phyloP scores from a whole-genome alignment of 768 basidiomycete species.

The Boletus subcaerulescens region DNA sequence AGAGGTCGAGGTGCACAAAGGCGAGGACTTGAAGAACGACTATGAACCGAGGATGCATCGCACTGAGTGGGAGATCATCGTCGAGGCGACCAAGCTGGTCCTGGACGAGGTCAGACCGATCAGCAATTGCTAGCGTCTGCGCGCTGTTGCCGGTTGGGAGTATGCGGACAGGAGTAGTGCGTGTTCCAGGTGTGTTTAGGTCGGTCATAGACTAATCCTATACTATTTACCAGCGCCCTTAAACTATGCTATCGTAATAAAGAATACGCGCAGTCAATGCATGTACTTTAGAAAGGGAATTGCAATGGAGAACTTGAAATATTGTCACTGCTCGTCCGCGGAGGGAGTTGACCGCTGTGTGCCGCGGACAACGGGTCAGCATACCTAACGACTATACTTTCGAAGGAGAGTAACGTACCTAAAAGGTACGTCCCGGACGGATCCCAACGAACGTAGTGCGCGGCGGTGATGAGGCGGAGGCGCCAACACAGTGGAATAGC shows the following conservation, averaged over 20 bases:
- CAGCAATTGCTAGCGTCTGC: not conserved
- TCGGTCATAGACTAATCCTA: conserved; percentile 18
- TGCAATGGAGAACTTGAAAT: conserved; percentile 15
- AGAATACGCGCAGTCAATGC: not conserved
- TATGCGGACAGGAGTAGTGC: not conserved
- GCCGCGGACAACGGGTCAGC: not conserved
- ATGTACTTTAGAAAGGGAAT: conserved; percentile 28
- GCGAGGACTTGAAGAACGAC: conserved; percentile 60
- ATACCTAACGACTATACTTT: not conserved
- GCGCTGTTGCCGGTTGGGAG: not conserved
- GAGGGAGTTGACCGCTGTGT: conserved; percentile 16
- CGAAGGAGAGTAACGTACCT: conserved; percentile 11
- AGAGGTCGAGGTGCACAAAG: conserved; percentile 69
- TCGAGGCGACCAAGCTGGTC: conserved; percentile 74
- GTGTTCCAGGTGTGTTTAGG: conserved; percentile 7
- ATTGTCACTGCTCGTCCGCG: conserved; percentile 15
- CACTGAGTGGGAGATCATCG: conserved; percentile 89
- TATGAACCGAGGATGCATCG: conserved; percentile 77
- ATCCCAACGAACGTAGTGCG: conserved; percentile 14
- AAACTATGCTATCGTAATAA: conserved; percentile 13
- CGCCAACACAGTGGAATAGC: conserved; percentile 21
- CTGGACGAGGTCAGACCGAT: conserved; percentile 49
- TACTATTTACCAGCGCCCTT: conserved; percentile 12
- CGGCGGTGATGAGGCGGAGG: conserved; percentile 31
- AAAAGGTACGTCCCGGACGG: conserved; percentile 6